Evolutionary conservation across 352 stramenopile species (phyloP).

Genomic region (Peronospora farinosa): DNA sequence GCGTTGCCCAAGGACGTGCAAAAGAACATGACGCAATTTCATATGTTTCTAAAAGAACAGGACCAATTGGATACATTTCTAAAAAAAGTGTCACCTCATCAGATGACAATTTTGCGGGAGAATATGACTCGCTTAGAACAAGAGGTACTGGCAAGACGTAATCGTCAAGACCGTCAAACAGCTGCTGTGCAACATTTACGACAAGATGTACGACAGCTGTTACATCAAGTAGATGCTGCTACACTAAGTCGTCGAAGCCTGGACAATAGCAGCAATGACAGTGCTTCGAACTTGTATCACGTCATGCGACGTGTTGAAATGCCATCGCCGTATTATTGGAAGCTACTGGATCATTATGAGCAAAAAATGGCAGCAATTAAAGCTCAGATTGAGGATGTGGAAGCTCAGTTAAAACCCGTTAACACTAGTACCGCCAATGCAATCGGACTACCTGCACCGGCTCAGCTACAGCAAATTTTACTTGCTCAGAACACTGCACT

Average conservation of each 20-base stretch:
- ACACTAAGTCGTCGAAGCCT: slow-evolving; percentile 60
- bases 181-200: slow-evolving; percentile 58
- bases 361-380: slow-evolving; percentile 68
- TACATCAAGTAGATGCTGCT: slow-evolving; percentile 65
- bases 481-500: slow-evolving; percentile 69
- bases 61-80: slow-evolving; percentile 70
- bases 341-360: slow-evolving; percentile 67
- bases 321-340: slow-evolving; percentile 78
- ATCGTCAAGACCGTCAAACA: slow-evolving; percentile 51
- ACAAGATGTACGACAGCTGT: slow-evolving; percentile 67
- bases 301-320: slow-evolving; percentile 72
- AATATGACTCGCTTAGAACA: slow-evolving; percentile 60
- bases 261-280: slow-evolving; percentile 34
- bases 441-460: slow-evolving; percentile 22
- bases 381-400: slow-evolving; percentile 64
- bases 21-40: slow-evolving; percentile 73
- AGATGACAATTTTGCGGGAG: slow-evolving; percentile 45
- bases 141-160: slow-evolving; percentile 52
- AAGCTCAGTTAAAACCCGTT: slow-evolving; percentile 53
- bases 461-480: slow-evolving; percentile 64
- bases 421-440: slow-evolving; percentile 24
- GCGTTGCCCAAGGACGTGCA: slow-evolving; percentile 60
- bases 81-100: slow-evolving; percentile 54
- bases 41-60: slow-evolving; percentile 64
- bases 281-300: slow-evolving; percentile 40